Conservation (phyloP, 139 green algal genomes). For the Ettlia oleoabundans region DNA sequence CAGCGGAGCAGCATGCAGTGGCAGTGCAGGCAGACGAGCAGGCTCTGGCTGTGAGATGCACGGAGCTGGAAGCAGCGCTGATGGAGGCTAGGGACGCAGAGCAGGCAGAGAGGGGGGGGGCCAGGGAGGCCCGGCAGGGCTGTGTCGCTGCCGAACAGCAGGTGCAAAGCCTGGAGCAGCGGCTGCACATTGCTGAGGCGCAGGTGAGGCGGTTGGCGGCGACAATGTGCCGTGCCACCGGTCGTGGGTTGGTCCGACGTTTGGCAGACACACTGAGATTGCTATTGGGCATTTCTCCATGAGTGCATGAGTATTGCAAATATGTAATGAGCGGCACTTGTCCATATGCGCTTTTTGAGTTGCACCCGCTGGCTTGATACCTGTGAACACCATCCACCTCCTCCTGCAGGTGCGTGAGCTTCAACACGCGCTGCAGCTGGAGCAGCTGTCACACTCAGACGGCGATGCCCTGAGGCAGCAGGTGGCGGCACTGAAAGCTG, state of each 20-base stretch:
- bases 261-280: too few relatives aligned
- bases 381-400: too few relatives aligned
- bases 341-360: too few relatives aligned
- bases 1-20: neutral
- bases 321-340: too few relatives aligned
- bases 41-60: neutral
- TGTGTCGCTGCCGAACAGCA: neutral
- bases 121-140: neutral
- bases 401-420: too few relatives aligned
- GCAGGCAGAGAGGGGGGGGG: neutral
- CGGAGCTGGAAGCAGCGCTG: slow-evolving; percentile 2
- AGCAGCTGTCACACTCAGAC: neutral
- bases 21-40: neutral
- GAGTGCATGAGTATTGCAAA: too few relatives aligned
- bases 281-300: too few relatives aligned
- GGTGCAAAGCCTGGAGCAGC: slow-evolving; percentile 1
- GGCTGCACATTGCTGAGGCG: slow-evolving; percentile 22
- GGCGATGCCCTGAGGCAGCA: neutral
- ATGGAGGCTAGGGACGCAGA: neutral
- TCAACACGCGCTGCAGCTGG: slow-evolving; percentile 15
- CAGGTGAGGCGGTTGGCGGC: slow-evolving; percentile 21
- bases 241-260: too few relatives aligned
- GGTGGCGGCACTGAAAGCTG: neutral
- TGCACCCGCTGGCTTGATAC: too few relatives aligned
- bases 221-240: too few relatives aligned